Evolutionary conservation across 305 asterid species (phyloP).

Genomic region (Solanum aculeatissimum): DNA sequence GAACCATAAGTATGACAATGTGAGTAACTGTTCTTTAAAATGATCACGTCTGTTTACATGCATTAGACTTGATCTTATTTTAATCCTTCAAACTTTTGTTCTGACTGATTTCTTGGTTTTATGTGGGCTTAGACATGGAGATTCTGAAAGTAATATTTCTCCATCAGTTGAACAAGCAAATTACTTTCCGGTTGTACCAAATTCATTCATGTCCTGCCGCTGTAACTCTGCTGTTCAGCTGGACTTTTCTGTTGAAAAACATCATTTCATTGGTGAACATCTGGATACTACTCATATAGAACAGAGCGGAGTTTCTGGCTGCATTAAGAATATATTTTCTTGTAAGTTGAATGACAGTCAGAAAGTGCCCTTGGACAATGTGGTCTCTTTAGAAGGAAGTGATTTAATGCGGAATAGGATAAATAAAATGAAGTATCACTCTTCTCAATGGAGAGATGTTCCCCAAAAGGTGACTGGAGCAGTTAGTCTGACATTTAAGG

Average conservation of each 20-base stretch:
- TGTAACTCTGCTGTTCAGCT: slow-evolving; percentile 18
- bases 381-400: slow-evolving; percentile 14
- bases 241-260: slow-evolving; percentile 12
- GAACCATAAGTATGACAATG: background rate
- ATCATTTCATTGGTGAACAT: slow-evolving; percentile 6
- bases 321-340: slow-evolving; percentile 12
- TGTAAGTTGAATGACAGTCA: slow-evolving; percentile 15
- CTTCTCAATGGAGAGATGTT: slow-evolving; percentile 52
- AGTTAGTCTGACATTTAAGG: slow-evolving; percentile 17
- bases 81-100: background rate
- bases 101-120: slow-evolving; percentile 10
- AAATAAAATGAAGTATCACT: slow-evolving; percentile 24
- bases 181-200: slow-evolving; percentile 17
- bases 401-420: slow-evolving; percentile 10
- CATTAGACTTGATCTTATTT: background rate
- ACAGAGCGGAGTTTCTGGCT: slow-evolving; percentile 17
- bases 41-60: background rate
- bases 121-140: slow-evolving; percentile 22
- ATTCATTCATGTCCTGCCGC: slow-evolving; percentile 14
- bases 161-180: slow-evolving; percentile 19
- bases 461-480: slow-evolving; percentile 26
- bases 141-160: slow-evolving; percentile 13
- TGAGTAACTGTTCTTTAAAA: background rate
- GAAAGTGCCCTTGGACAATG: slow-evolving; percentile 9
- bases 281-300: background rate